A percentile compares a stretch with the other conserved stretches of the same genome.
These are phyloP conservation scores for Mycena indigotica DNA, from an alignment of 768 basidiomycete species.

Conservation along the genomic window DNA sequence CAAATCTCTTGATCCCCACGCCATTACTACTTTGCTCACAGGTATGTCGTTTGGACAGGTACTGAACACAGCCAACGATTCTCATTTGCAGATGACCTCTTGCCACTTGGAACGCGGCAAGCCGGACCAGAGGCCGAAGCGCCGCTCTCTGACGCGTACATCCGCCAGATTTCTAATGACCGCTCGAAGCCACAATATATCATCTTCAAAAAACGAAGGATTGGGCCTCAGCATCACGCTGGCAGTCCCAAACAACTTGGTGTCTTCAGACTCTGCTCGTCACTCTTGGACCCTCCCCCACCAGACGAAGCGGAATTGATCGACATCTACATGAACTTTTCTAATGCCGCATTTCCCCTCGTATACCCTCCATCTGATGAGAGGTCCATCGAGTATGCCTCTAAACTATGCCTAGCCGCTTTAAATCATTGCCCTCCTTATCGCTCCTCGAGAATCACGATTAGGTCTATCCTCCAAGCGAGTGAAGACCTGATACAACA, in stretches of 20 bases:
- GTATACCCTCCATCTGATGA: constrained; percentile 16
- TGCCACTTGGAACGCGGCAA: constrained; percentile 19
- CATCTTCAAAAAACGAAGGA: constrained; percentile 19
- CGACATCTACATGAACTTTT: constrained; percentile 15
- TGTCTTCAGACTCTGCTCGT: constrained; percentile 9
- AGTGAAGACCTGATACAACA: constrained; percentile 5
- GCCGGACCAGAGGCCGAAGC: constrained; percentile 21
- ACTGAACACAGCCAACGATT: background rate
- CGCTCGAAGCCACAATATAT: constrained; percentile 25
- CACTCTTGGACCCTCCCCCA: constrained; percentile 17
- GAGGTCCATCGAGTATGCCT: constrained; percentile 6
- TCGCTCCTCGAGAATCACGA: constrained; percentile 11
- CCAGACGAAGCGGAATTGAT: constrained; percentile 13
- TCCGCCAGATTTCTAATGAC: constrained; percentile 25
- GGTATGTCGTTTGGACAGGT: constrained; percentile 2
- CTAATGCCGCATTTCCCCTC: constrained; percentile 20
- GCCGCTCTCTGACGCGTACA: constrained; percentile 19
- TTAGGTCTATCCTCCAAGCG: constrained; percentile 10
- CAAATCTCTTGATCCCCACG: constrained; percentile 17
- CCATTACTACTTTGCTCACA: constrained; percentile 21
- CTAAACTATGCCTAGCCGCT: constrained; percentile 18
- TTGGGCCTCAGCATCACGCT: background rate
- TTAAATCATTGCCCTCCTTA: constrained; percentile 14
- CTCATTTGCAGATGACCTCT: constrained; percentile 7
- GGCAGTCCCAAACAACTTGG: constrained; percentile 9